phyloP scores from a whole-genome alignment of 495 filamentous ascomycete genomes.

The Thozetella sp. region DNA sequence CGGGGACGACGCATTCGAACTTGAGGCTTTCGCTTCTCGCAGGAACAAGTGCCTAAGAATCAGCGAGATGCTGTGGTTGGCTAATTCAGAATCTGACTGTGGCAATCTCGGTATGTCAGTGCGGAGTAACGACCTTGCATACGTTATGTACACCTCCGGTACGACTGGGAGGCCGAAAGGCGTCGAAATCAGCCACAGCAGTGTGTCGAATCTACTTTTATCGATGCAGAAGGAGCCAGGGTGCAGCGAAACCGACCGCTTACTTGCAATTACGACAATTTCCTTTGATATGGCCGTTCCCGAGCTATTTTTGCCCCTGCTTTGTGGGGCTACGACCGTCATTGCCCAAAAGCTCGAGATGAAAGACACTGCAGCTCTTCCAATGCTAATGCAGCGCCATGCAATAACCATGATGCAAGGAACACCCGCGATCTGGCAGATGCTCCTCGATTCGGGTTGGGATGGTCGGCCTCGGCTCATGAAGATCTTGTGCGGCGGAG shows the following conservation, averaged over 20 bases:
- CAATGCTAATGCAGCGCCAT: conserved; percentile 19
- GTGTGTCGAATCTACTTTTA: conserved; percentile 19
- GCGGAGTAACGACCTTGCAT: conserved; percentile 47
- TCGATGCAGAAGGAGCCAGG: conserved; percentile 18
- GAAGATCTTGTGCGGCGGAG: conserved; percentile 24
- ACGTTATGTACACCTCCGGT: conserved; percentile 72
- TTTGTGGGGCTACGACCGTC: conserved; percentile 55
- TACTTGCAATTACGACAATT: conserved; percentile 71
- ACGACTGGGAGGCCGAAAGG: conserved; percentile 71
- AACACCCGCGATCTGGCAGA: conserved; percentile 25
- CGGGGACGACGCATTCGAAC: conserved; percentile 10
- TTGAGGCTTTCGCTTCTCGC: conserved; percentile 9
- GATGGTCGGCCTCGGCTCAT: conserved; percentile 9
- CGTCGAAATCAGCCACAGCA: conserved; percentile 59
- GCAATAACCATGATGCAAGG: conserved; percentile 24
- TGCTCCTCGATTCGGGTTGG: conserved; percentile 27
- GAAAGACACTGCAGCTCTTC: conserved; percentile 14
- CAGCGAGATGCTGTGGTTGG: conserved; percentile 2
- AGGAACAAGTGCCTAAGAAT: conserved; percentile 2
- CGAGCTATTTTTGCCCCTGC: conserved; percentile 69
- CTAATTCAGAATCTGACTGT: conserved; percentile 1
- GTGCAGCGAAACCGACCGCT: conserved; percentile 36
- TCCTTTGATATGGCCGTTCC: conserved; percentile 76
- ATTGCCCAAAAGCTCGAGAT: conserved; percentile 15
- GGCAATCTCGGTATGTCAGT: conserved; percentile 5